Percentiles rank a stretch among this genome's conserved stretches.
Conservation (phyloP, 2,329 filamentous ascomycete genomes). For the Parasarocladium wereldwijsianum region DNA sequence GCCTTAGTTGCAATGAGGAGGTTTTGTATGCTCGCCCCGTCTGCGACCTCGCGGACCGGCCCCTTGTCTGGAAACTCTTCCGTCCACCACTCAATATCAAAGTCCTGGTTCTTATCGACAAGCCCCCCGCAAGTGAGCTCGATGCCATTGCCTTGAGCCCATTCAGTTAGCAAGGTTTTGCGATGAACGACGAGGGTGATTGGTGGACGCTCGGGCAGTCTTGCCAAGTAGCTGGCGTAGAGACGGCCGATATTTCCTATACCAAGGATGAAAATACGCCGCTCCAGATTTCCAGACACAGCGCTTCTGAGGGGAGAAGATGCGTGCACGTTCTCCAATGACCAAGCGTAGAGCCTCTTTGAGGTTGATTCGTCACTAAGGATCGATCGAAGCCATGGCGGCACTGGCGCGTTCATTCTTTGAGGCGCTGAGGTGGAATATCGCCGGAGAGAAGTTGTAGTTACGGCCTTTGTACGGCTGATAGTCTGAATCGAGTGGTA, state of each 20-base stretch:
- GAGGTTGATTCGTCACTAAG: conserved; percentile 12
- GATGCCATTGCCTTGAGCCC: conserved; percentile 28
- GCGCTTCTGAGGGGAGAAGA: no score
- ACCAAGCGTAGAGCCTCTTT: conserved; percentile 23
- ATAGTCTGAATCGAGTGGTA: no score
- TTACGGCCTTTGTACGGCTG: no score
- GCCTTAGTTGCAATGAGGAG: conserved; percentile 72
- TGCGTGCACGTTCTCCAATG: conserved; percentile 15
- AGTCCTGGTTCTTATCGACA: conserved; percentile 17
- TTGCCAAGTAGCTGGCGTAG: conserved; percentile 57
- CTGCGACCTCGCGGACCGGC: conserved; percentile 23
- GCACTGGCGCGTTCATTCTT: conserved; percentile 8
- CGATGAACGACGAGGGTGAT: conserved; percentile 69
- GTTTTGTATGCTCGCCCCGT: conserved; percentile 40
- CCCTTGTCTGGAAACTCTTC: conserved; percentile 17
- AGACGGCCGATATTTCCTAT: conserved; percentile 70
- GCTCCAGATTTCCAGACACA: conserved; percentile 10
- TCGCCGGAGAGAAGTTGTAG: no score
- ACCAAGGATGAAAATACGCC: conserved; percentile 65
- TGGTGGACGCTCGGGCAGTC: conserved; percentile 45
- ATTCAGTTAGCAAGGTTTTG: conserved; percentile 31
- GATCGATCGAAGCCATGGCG: conserved; percentile 19
- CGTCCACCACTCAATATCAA: conserved; percentile 41
- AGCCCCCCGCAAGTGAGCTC: conserved; percentile 23
- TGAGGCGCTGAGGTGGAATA: not conserved